phyloP scores from a whole-genome alignment of 2,329 filamentous ascomycete species.

The Leptosphaerulina australis region DNA sequence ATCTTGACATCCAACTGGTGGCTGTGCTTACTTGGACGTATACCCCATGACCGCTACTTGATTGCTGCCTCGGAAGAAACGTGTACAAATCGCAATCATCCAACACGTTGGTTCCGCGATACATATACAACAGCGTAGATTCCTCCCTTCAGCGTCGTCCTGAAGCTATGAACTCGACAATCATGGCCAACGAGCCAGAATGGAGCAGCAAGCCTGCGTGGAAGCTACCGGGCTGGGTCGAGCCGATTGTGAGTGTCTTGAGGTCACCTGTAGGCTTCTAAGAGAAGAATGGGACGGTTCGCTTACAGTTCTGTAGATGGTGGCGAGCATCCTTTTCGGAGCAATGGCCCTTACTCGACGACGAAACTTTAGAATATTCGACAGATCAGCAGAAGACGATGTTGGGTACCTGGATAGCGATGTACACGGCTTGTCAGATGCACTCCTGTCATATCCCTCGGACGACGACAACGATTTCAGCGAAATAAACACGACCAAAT shows the following conservation, averaged over 20 bases:
- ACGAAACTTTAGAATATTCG: constrained; percentile 53
- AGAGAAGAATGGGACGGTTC: neutral
- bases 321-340: constrained; percentile 57
- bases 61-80: neutral
- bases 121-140: neutral
- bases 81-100: neutral
- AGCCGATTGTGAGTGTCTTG: constrained; percentile 45
- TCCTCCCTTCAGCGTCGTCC: neutral
- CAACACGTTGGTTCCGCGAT: constrained; percentile 6
- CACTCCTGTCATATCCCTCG: constrained; percentile 47
- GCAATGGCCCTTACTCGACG: constrained; percentile 58
- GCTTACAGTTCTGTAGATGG: constrained; percentile 48
- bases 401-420: constrained; percentile 45
- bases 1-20: constrained; percentile 9
- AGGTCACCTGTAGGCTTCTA: neutral
- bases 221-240: constrained; percentile 52
- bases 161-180: constrained; percentile 17
- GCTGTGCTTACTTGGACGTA: constrained; percentile 12
- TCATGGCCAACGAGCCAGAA: constrained; percentile 28
- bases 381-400: constrained; percentile 29
- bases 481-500: constrained; percentile 46
- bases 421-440: constrained; percentile 48
- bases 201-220: constrained; percentile 52
- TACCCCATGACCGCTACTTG: constrained; percentile 7
- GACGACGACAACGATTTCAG: constrained; percentile 47